Evolutionary conservation across 2,329 filamentous ascomycete species (phyloP).

Genomic region (Akanthomyces dipterigenus): DNA sequence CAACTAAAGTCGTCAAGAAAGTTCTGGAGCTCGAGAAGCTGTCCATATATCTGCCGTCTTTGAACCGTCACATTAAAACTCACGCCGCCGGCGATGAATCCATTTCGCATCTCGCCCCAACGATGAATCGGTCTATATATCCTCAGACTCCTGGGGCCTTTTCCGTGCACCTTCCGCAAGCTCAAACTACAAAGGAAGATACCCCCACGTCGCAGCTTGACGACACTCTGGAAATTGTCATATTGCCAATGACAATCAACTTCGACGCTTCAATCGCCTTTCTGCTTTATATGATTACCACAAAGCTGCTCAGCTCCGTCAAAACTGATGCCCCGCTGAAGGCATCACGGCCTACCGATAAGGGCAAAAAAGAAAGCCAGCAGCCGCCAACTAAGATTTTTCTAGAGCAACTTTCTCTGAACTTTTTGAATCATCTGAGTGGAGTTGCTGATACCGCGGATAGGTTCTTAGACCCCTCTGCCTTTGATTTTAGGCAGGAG

Average conservation of each 20-base stretch:
- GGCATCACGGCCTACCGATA: conserved; percentile 11
- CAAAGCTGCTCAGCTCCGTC: conserved; percentile 41
- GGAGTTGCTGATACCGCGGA: conserved; percentile 46
- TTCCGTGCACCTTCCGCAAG: conserved; percentile 35
- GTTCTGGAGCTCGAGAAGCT: conserved; percentile 43
- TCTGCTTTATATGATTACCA: conserved; percentile 44
- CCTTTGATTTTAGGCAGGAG: conserved; percentile 31
- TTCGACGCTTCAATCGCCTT: conserved; percentile 53
- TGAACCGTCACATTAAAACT: conserved; percentile 38
- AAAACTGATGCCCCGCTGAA: conserved; percentile 18
- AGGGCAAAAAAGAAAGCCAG: conserved; percentile 21
- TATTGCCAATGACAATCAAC: conserved; percentile 47
- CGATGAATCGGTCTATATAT: conserved; percentile 33
- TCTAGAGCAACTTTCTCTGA: conserved; percentile 44
- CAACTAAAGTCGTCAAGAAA: conserved; percentile 50
- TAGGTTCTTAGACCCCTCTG: conserved; percentile 34
- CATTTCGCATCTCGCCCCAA: conserved; percentile 22
- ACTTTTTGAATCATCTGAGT: conserved; percentile 48
- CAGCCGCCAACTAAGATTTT: conserved; percentile 31
- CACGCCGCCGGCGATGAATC: conserved; percentile 24
- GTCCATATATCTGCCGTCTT: conserved; percentile 49
- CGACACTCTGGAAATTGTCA: conserved; percentile 40
- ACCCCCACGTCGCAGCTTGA: conserved; percentile 11
- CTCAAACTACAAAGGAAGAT: not conserved
- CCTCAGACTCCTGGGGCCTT: conserved; percentile 56